Base-by-base conservation (phyloP, 2,329 filamentous ascomycete species). In the Gnomoniopsis sp. region DNA sequence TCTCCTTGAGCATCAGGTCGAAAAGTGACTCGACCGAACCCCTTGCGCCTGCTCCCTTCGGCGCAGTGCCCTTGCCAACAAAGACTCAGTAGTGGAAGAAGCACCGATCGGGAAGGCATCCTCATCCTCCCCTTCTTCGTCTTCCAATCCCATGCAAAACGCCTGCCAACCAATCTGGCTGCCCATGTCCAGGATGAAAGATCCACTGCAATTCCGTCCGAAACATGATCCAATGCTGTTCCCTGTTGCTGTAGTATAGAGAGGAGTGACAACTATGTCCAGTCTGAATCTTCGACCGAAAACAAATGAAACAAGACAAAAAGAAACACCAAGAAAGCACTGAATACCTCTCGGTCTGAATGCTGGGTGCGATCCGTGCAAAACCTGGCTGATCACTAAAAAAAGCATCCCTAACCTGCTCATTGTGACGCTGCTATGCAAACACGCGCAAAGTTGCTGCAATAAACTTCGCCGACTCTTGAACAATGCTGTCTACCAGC, bases 401-500 rank as follows among this genome's bases (percentile, higher is more conserved):
- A 43, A 14, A 17, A 36, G 21, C 33, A 8, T 2, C 34, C 41
- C 49, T 38, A n/a, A 26, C 21, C 8, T 21, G 48, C 17, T 36
- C 17, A 22, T 34, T 33, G 30, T 19, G 30, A 21, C 33, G 26
- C 8, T n/a, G 26, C 3, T 2, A 30, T 21, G 36, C 15, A 21
- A 26, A 12, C 15, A n/a, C 19, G 17, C 3, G 8, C 22, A 44
- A 52, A 14, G 23, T 11, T 41, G 22, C 34, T 30, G 38, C 17
- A 46, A 19, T 33, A 22, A 47, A 36, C 12, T 21, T 22, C 34
- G 23, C n/a, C 26, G 11, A 11, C 15, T 6, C 3, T 36, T 23
- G 19, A 22, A 26, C 17, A 46, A 48, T 38, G 47, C 22, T 26
- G 30, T 26, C 61, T 15, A 62, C 61, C 61, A 62, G 12, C 61